A percentile compares a stretch with the other conserved stretches of the same genome.
Conservation (phyloP, 1,139 yeast genomes). For the Meyerozyma athensensis region DNA sequence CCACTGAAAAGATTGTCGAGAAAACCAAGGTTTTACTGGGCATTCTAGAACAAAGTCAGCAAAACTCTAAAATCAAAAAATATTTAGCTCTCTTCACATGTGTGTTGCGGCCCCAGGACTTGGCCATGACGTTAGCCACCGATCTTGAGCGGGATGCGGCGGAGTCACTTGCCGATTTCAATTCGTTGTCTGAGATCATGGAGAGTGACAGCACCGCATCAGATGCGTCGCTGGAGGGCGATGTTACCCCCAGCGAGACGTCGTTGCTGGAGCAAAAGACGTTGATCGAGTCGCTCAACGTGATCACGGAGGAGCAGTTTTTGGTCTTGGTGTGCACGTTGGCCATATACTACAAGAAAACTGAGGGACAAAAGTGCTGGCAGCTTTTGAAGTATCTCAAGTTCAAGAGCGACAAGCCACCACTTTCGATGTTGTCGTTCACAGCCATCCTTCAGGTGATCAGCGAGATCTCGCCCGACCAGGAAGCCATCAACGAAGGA, state of each 20-base stretch:
- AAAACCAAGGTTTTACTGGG: slow-evolving; percentile 18
- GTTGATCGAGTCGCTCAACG: slow-evolving; percentile 28
- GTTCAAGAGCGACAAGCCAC: slow-evolving; percentile 11
- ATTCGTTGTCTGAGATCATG: slow-evolving; percentile 18
- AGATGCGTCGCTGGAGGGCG: slow-evolving; percentile 11
- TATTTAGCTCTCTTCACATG: slow-evolving; percentile 28
- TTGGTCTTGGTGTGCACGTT: slow-evolving; percentile 28
- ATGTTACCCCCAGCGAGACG: slow-evolving; percentile 1
- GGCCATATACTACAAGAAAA: slow-evolving; percentile 21
- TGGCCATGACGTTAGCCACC: slow-evolving; percentile 19
- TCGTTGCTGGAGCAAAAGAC: slow-evolving; percentile 15
- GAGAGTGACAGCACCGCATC: slow-evolving; percentile 9
- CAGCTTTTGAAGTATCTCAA: slow-evolving; percentile 25
- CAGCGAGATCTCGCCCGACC: slow-evolving; percentile 17
- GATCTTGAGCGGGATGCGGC: slow-evolving; percentile 18
- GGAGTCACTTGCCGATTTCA: slow-evolving; percentile 19
- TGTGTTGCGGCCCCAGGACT: slow-evolving; percentile 23
- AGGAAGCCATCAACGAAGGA: slow-evolving; percentile 14
- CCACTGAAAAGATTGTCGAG: slow-evolving; percentile 15
- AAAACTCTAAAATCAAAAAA: slow-evolving; percentile 12
- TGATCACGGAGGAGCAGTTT: slow-evolving; percentile 33
- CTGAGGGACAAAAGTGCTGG: slow-evolving; percentile 16
- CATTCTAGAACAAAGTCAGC: slow-evolving; percentile 6
- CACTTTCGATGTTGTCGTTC: slow-evolving; percentile 28
- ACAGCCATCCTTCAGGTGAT: slow-evolving; percentile 28